Conservation (phyloP, 208 protist species). For the Crithidia sp. region DNA sequence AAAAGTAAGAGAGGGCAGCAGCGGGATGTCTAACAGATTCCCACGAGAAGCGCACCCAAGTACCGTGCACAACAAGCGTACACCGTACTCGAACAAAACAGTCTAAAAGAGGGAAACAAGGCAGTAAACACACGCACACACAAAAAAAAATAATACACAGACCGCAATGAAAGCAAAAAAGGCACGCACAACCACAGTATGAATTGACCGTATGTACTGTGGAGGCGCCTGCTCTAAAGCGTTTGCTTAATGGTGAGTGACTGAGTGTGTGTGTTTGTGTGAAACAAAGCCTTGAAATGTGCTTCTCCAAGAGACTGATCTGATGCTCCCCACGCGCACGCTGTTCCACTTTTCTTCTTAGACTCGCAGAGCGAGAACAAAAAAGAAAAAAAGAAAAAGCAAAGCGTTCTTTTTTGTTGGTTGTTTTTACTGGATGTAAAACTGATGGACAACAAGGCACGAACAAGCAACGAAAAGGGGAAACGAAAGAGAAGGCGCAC, state of each 20-base stretch:
- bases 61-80: no score
- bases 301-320: no score
- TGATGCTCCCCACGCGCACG: no score
- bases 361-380: neutral
- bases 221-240: neutral
- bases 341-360: no score
- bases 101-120: neutral
- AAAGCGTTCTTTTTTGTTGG: neutral
- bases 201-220: no score
- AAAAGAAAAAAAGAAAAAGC: slow-evolving; percentile 17
- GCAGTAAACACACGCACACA: neutral
- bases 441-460: no score
- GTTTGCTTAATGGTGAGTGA: neutral
- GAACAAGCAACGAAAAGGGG: neutral
- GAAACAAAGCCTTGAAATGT: neutral
- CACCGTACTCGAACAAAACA: no score
- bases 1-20: no score
- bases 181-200: neutral
- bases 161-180: neutral
- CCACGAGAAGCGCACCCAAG: no score
- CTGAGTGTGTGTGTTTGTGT: neutral
- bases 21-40: no score
- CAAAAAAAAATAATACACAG: neutral
- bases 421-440: no score
- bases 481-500: neutral